phyloP scores from a whole-genome alignment of 306 rosid species.

The Prosopis cineraria region DNA sequence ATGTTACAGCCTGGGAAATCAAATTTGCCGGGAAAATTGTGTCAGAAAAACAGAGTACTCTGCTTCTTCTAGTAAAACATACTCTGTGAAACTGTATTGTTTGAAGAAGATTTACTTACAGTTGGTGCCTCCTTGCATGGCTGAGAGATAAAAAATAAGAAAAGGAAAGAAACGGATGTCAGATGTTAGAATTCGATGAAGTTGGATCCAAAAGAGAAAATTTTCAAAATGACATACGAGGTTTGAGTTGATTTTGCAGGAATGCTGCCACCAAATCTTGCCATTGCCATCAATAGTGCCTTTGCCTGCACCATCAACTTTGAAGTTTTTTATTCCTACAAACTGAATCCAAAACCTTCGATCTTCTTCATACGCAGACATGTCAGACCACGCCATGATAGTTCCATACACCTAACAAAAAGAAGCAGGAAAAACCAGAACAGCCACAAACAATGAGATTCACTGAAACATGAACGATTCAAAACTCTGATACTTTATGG shows the following conservation, averaged over 20 bases:
- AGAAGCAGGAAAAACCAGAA: conserved; percentile 3
- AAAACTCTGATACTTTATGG: neutral
- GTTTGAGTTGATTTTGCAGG: conserved; percentile 66
- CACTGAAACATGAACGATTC: neutral
- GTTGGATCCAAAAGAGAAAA: neutral
- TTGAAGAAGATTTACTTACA: conserved; percentile 47
- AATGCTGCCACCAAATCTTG: conserved; percentile 75
- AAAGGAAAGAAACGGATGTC: conserved; percentile 13
- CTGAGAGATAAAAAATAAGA: conserved; percentile 36
- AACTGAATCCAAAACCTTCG: conserved; percentile 63
- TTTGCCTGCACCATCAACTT: conserved; percentile 64
- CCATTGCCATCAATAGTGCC: conserved; percentile 77
- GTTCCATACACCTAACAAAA: conserved; percentile 65
- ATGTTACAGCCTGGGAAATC: conserved; percentile 68
- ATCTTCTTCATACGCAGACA: conserved; percentile 54
- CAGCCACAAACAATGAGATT: neutral
- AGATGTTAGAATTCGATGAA: conserved; percentile 4
- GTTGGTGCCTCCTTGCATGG: conserved; percentile 75
- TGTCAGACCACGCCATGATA: conserved; percentile 62
- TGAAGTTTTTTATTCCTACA: conserved; percentile 48
- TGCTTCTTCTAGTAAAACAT: neutral
- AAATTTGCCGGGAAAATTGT: neutral
- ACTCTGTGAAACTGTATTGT: neutral
- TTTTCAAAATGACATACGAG: conserved; percentile 42
- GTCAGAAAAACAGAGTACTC: conserved; percentile 22